Conservation (phyloP, 1,284 basidiomycete genomes). For the Takashimella tepidaria region DNA sequence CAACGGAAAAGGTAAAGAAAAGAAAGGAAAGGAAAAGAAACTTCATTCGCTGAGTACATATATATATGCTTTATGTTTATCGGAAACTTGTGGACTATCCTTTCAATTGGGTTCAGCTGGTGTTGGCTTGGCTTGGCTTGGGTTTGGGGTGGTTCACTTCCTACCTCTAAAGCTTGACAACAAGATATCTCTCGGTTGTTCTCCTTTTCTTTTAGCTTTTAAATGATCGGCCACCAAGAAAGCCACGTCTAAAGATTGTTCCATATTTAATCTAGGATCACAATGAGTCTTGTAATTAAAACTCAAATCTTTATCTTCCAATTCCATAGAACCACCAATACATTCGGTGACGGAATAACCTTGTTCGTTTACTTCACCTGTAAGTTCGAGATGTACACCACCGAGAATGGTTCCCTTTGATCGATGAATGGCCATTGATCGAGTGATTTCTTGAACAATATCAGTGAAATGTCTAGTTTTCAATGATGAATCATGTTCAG, state of each 20-base stretch:
- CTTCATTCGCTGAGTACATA: too few species aligned
- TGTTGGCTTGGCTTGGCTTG: too few species aligned
- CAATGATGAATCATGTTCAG: conserved; percentile 56
- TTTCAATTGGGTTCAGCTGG: too few species aligned
- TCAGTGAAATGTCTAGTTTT: conserved; percentile 90
- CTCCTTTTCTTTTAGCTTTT: conserved; percentile 42
- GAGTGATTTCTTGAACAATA: conserved; percentile 80
- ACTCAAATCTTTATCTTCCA: conserved; percentile 53
- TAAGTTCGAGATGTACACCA: conserved; percentile 97
- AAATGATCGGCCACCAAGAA: conserved; percentile 50
- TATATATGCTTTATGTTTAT: too few species aligned
- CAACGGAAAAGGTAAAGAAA: too few species aligned
- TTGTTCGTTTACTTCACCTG: conserved; percentile 87
- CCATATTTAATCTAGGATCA: conserved; percentile 53
- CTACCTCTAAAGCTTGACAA: neutral
- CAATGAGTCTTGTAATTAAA: conserved; percentile 53
- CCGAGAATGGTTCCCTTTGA: conserved; percentile 66
- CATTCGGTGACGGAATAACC: conserved; percentile 79
- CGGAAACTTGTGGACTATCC: too few species aligned
- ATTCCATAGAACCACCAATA: conserved; percentile 55
- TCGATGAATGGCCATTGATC: conserved; percentile 74
- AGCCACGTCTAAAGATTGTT: conserved; percentile 54
- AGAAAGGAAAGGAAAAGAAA: too few species aligned
- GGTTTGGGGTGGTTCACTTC: too few species aligned
- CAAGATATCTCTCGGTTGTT: conserved; percentile 36